Base-by-base conservation (phyloP, 73 alveolate species). In the Paramecium octaurelia region DNA sequence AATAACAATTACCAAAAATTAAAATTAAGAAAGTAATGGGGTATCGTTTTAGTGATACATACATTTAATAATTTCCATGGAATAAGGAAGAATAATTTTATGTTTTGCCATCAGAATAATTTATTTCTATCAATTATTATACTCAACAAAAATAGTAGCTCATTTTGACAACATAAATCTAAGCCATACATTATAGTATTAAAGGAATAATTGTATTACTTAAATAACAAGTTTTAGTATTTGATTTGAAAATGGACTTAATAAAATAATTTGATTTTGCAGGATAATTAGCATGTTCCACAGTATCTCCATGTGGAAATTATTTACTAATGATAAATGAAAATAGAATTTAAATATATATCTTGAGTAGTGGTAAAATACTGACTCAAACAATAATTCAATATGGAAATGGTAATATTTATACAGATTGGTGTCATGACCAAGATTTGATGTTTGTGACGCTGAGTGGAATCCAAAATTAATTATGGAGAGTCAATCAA, bases 401-500 rank as follows among this genome's bases (percentile, higher is more conserved):
- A 27, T 31, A 24, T 27, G 91, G 91, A 12, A 44, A 23, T 44
- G 70, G 76, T 31, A 27, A 80, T 11, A 43, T 27, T 24, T 80
- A 43, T 80, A 44, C 57, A 40, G 91, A 80, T 23, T 80, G 91
- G 91, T 80, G 91, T 46, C 29, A 14, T 44, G 57, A 80, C 12
- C 46, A 80, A 46, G 91, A 80, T 46, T 80, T 80, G 27, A 80
- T 80, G 91, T 80, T 80, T 42, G 73, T 46, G 9, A 42, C 57
- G 11, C 48, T 80, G 2, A 80, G 64, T 46, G 73, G 91, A 42
- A 44, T 44, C 12, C 23, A 59, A 46, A 44, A 34, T 44, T 35
- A 80, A 80, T 43, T 80, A 18, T 80, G 91, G 91, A 80, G 91
- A 80, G 91, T 80, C 0, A 80, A 80, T n/a, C 18, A 80, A 35